Evolutionary conservation across 2,329 filamentous ascomycete genomes (phyloP).

Genomic region (Rhynchosporium agropyri): DNA sequence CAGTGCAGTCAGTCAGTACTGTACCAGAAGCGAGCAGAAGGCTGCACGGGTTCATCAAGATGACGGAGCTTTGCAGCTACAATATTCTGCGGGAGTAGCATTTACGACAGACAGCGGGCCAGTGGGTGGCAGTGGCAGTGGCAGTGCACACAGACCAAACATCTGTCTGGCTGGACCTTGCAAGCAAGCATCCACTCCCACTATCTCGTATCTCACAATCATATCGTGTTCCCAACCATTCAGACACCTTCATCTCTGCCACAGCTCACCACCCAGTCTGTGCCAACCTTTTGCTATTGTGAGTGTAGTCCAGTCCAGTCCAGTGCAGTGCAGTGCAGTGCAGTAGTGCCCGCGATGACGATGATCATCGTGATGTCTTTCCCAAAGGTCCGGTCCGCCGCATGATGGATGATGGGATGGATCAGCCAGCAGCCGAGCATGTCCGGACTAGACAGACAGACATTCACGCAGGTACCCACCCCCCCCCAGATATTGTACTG

Average conservation of each 20-base stretch:
- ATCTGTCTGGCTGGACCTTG: neutral
- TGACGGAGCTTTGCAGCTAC: conserved; percentile 20
- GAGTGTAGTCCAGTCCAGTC: too few species aligned
- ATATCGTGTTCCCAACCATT: neutral
- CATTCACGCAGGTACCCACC: conserved; percentile 24
- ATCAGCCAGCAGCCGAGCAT: neutral
- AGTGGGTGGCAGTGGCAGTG: conserved; percentile 1
- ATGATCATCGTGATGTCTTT: conserved; percentile 12
- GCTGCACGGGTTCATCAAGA: conserved; percentile 21
- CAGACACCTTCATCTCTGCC: neutral
- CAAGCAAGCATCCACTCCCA: neutral
- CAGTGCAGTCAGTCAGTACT: too few species aligned
- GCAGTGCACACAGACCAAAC: conserved; percentile 16
- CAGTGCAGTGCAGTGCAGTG: neutral
- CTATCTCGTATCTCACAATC: conserved; percentile 4
- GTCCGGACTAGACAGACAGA: conserved; percentile 11
- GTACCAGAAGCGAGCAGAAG: neutral
- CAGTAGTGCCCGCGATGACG: conserved; percentile 14
- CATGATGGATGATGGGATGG: conserved; percentile 9
- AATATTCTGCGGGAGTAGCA: conserved; percentile 3
- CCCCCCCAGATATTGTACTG: conserved; percentile 1
- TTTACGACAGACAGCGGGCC: conserved; percentile 20
- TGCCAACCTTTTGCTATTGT: neutral
- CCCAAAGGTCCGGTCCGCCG: conserved; percentile 3
- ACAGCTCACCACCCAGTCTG: neutral